Percentiles rank a stretch among this genome's conserved stretches.
phyloP scores from a whole-genome alignment of 805 yeast genomes.

The Candida stauntonica region DNA sequence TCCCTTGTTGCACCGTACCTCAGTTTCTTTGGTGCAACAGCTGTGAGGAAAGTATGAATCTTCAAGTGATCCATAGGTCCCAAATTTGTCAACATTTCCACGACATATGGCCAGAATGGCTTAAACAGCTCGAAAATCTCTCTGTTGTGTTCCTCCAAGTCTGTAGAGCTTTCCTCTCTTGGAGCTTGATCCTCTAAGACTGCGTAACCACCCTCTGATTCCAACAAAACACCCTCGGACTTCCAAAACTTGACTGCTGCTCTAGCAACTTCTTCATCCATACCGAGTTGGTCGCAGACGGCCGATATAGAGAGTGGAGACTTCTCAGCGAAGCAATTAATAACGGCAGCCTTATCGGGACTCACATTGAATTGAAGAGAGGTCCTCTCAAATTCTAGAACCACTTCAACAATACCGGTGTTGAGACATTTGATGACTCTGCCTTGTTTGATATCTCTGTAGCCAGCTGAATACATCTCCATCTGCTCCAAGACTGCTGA shows the following conservation, averaged over 20 bases:
- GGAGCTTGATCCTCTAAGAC: slow-evolving; percentile 14
- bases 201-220: slow-evolving; percentile 24
- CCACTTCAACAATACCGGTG: slow-evolving; percentile 59
- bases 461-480: slow-evolving; percentile 41
- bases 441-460: slow-evolving; percentile 44
- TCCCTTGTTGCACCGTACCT: slow-evolving; percentile 3
- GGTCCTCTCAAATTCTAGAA: slow-evolving; percentile 50
- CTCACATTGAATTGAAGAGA: slow-evolving; percentile 43
- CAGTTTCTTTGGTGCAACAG: slow-evolving; percentile 50
- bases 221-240: slow-evolving; percentile 44
- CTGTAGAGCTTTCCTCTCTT: background rate
- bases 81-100: slow-evolving; percentile 53
- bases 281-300: slow-evolving; percentile 34
- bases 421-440: slow-evolving; percentile 53
- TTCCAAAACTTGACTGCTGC: slow-evolving; percentile 59
- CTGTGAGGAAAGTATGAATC: slow-evolving; percentile 49
- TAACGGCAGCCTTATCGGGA: slow-evolving; percentile 67
- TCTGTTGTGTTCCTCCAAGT: slow-evolving; percentile 1
- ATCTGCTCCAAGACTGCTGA: slow-evolving; percentile 36
- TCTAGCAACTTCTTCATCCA: slow-evolving; percentile 39
- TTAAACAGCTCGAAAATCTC: background rate
- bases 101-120: slow-evolving; percentile 43
- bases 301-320: slow-evolving; percentile 28
- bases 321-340: slow-evolving; percentile 40
- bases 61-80: slow-evolving; percentile 44